A percentile compares a stretch with the other conserved stretches of the same genome.
phyloP scores from a whole-genome alignment of 1,284 basidiomycete genomes.

The Ustilago esculenta region DNA sequence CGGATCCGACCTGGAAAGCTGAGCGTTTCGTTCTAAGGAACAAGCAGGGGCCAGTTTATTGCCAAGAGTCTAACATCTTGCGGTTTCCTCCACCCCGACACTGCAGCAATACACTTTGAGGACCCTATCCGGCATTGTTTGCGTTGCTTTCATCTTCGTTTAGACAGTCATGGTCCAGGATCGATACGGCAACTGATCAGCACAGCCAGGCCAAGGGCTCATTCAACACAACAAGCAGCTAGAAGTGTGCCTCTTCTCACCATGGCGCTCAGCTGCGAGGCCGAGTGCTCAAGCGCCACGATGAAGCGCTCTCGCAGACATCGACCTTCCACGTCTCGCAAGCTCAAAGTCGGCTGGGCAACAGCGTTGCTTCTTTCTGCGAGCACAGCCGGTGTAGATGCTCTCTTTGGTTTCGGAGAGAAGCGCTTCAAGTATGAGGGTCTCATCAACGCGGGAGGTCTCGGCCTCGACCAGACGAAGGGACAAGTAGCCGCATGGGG shows the following conservation, averaged over 20 bases:
- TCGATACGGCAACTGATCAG: too few species aligned
- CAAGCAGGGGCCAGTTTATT: constrained; percentile 4
- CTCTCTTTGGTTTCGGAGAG: constrained; percentile 54
- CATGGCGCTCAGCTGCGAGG: constrained; percentile 32
- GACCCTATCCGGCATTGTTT: constrained; percentile 16
- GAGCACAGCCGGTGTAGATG: constrained; percentile 17
- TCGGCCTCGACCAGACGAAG: constrained; percentile 76
- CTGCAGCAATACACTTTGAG: too few species aligned
- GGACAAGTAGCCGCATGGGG: constrained; percentile 86
- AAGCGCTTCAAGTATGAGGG: constrained; percentile 86
- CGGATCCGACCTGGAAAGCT: constrained; percentile 21
- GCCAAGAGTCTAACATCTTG: constrained; percentile 8
- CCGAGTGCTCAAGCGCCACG: constrained; percentile 29
- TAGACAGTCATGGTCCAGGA: too few species aligned
- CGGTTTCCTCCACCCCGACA: constrained; percentile 24
- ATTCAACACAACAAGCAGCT: neutral
- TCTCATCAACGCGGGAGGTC: constrained; percentile 79
- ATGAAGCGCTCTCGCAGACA: constrained; percentile 7
- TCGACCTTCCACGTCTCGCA: constrained; percentile 13
- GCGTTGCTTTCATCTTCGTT: too few species aligned
- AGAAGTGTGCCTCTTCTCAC: neutral
- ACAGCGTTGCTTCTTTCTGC: constrained; percentile 28
- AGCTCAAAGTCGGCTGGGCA: constrained; percentile 16
- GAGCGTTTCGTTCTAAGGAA: too few species aligned
- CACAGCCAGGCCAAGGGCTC: too few species aligned